phyloP scores from a whole-genome alignment of 2,329 filamentous ascomycete species.

The Sclerotiophoma versabilis region DNA sequence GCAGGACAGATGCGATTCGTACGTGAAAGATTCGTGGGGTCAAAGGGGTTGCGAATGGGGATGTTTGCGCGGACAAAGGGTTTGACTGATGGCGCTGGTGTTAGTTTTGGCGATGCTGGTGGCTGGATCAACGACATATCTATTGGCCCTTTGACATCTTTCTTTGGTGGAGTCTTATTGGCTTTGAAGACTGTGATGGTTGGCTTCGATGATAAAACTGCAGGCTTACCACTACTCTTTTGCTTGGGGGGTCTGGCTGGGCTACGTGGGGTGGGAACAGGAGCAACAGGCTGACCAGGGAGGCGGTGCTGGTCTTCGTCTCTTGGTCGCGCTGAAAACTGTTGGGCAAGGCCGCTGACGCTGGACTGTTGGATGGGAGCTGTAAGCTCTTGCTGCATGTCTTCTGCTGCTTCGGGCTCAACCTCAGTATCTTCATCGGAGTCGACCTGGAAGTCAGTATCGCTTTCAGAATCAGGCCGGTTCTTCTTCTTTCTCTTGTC shows the following conservation, averaged over 20 bases:
- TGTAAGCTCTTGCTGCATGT: conserved; percentile 11
- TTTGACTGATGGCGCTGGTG: conserved; percentile 32
- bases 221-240: conserved; percentile 10
- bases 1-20: conserved; percentile 55
- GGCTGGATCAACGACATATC: conserved; percentile 9
- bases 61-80: conserved; percentile 42
- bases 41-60: conserved; percentile 37
- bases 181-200: conserved; percentile 1
- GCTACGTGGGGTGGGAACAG: not conserved
- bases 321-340: not conserved
- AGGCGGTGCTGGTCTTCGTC: not conserved
- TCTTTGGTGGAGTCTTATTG: not conserved
- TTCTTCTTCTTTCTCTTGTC: conserved; percentile 37
- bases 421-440: conserved; percentile 37
- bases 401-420: conserved; percentile 7
- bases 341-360: not conserved
- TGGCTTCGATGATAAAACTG: conserved; percentile 1
- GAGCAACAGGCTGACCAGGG: not conserved
- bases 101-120: conserved; percentile 21
- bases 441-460: conserved; percentile 59
- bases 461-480: conserved; percentile 50
- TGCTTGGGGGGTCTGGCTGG: not conserved
- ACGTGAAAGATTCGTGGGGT: conserved; percentile 25
- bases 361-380: not conserved
- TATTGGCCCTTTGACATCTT: conserved; percentile 4